Base-by-base conservation (phyloP, 164 flowering plant species). In the Nelumbo lutea region DNA sequence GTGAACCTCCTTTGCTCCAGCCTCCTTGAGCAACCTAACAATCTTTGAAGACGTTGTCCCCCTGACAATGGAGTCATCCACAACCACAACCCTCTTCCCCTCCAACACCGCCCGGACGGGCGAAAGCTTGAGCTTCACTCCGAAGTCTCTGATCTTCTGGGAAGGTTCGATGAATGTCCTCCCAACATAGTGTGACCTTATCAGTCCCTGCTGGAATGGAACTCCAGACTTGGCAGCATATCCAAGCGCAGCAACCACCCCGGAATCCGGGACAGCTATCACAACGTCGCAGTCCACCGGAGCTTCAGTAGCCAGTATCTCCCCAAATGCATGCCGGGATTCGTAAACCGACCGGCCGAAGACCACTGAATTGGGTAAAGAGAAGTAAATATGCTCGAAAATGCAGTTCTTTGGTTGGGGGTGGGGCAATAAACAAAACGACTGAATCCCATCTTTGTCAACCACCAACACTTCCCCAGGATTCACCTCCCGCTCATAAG, bases 251-350 rank as follows among this genome's bases (percentile, higher is more conserved):
- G 97, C 95, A 48, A 91, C 95, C 41, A 88, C 89, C 4, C 98
- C 97, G 0, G 98, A 94, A 70, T 91, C 98, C 0, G 98, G 97
- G 42, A 94, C 98, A 0, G 96, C 90, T 8, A 94, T 90, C 61
- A 94, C 98, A 42, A 94, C 90, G 77, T 94, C 98, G 70, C 97
- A 91, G 1, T 91, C 98, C 3, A 88, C 98, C 1, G 96, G 96
- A 3, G 91, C 80, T 68, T 85, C 91, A 0, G 87, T 85, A 15
- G 96, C 96, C 1, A 91, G 82, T 7, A 88, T 87, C 72, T 91
- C 87, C 0, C 97, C 97, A 50, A 86, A 83, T 1, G 65, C 67
- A 5, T 68, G 78, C 67, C 97, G 68, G 0, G 92, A 85, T 58
- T 89, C 83, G 46, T 91, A 89, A 13, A 94, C 98, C 0, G 96